phyloP scores from a whole-genome alignment of 1,139 yeast species.

The Hanseniaspora uvarum region DNA sequence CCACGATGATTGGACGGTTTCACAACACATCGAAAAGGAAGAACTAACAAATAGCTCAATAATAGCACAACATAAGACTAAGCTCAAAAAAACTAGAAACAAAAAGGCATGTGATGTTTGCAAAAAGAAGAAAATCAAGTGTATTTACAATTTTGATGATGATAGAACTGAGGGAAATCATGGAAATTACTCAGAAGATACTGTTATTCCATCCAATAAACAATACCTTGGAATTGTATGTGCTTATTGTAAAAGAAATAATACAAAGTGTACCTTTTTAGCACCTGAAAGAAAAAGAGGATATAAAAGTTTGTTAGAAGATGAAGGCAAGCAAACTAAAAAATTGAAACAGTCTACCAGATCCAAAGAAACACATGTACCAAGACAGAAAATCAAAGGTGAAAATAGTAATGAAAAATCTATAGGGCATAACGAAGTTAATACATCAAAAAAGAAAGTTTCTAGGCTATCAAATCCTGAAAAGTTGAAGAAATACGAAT shows the following conservation, averaged over 20 bases:
- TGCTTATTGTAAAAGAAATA: conserved; percentile 4
- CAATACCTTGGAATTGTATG: conserved; percentile 8
- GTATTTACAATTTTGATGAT: conserved; percentile 38
- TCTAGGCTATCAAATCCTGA: neutral
- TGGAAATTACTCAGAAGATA: neutral
- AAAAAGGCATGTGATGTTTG: conserved; percentile 91
- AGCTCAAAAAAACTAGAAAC: conserved; percentile 60
- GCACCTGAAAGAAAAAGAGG: conserved; percentile 15
- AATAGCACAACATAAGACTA: conserved; percentile 17
- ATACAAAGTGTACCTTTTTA: conserved; percentile 2
- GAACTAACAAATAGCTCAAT: neutral
- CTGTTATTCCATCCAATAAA: conserved; percentile 15
- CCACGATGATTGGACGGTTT: conserved; percentile 3
- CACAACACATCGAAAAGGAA: neutral
- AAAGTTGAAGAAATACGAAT: conserved; percentile 21
- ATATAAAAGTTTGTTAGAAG: neutral
- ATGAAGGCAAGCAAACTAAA: neutral
- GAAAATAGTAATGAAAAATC: neutral
- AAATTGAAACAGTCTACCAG: neutral
- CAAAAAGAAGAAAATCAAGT: conserved; percentile 71
- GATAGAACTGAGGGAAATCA: neutral
- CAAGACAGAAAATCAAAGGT: conserved; percentile 1
- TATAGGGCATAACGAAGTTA: neutral
- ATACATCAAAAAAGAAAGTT: conserved; percentile 21
- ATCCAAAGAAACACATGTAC: conserved; percentile 15